Base-by-base conservation (phyloP, 2,329 filamentous ascomycete species). In the Monosporascus cannonballus region DNA sequence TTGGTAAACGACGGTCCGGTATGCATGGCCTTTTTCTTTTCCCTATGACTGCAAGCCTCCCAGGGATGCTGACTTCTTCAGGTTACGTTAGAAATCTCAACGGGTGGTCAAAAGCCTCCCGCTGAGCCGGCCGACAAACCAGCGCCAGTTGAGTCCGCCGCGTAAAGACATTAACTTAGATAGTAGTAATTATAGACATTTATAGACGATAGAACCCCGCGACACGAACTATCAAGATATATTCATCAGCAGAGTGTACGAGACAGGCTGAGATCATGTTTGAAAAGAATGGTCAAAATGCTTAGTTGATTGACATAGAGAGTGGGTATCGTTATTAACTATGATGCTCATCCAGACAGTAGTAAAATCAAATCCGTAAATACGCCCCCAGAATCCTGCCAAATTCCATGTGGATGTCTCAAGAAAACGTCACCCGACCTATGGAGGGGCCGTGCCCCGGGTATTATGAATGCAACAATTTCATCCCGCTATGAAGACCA, bases 1-100 rank as follows among this genome's bases (percentile, higher is more conserved):
- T 73, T 96, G 30, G 85, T 96, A 48, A 97, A 97, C 61, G 93
- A 97, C 61, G 84, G 85, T 1, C 85, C 85, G 51, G 84, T 87
- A 67, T 63, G 74, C 62, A 8, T 49, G 24, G 34, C 24, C 27
- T 42, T 52, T 15, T 52, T 17, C 22, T 9, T 41, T 20, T 36
- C 24, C n/a, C 25, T 4, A 20, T 17, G 30, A n/a, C 38, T 41
- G 11, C 30, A 34, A 30, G 30, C 30, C 30, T 14, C 27, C 27
- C 9, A 9, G 27, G n/a, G 17, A 36, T n/a, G 3, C 15, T 25
- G 14, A 37, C 47, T 20, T 30, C 3, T 38, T 22, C 15, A 49
- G 48, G 48, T 50, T 37, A 50, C 48, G 20, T 44, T 50, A 17
- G 48, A 50, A 44, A 17, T 50, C 34, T 39, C 48, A 9, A 39